A percentile compares a stretch with the other conserved stretches of the same genome.
Evolutionary conservation across 1,284 basidiomycete genomes (phyloP).

Genomic region (Boletus semigastroideus): DNA sequence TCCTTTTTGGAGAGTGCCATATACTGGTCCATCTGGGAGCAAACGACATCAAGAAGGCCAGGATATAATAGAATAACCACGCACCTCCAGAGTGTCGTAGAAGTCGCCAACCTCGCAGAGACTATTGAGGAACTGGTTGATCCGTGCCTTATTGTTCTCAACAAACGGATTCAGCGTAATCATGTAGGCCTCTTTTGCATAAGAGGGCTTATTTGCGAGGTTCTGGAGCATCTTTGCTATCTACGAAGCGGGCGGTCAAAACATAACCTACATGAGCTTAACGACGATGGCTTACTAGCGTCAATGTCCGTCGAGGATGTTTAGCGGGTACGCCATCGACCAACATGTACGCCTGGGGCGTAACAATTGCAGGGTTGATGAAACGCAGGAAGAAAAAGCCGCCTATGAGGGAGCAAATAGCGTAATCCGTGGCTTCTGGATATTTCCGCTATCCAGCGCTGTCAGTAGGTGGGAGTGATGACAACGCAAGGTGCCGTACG

Average conservation of each 20-base stretch:
- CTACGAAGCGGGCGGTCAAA: conserved; percentile 39
- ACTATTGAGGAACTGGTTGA: conserved; percentile 95
- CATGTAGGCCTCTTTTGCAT: conserved; percentile 99
- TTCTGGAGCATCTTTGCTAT: conserved; percentile 99
- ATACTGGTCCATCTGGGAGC: conserved; percentile 96
- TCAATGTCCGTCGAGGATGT: conserved; percentile 93
- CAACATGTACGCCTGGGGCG: conserved; percentile 99
- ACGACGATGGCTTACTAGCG: conserved; percentile 59
- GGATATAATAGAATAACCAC: conserved; percentile 15
- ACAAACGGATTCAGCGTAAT: conserved; percentile 97
- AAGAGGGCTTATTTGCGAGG: conserved; percentile 97
- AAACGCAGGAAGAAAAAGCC: conserved; percentile 99
- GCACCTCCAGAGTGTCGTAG: conserved; percentile 95
- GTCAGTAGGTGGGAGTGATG: conserved; percentile 10
- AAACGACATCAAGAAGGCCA: neutral
- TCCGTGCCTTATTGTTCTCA: conserved; percentile 95
- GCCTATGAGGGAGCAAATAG: conserved; percentile 97
- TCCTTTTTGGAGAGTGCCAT: conserved; percentile 99
- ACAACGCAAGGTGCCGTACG: conserved; percentile 46
- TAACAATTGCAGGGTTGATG: conserved; percentile 99
- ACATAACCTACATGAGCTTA: neutral
- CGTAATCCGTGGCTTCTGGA: conserved; percentile 95
- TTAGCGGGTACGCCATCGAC: conserved; percentile 97
- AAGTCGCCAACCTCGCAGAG: conserved; percentile 99
- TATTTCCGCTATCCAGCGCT: conserved; percentile 79